Evolutionary conservation across 2,329 filamentous ascomycete genomes (phyloP), one percentile per base, ranked within the genome.

Genomic region (Aspergillus aculeatinus): DNA sequence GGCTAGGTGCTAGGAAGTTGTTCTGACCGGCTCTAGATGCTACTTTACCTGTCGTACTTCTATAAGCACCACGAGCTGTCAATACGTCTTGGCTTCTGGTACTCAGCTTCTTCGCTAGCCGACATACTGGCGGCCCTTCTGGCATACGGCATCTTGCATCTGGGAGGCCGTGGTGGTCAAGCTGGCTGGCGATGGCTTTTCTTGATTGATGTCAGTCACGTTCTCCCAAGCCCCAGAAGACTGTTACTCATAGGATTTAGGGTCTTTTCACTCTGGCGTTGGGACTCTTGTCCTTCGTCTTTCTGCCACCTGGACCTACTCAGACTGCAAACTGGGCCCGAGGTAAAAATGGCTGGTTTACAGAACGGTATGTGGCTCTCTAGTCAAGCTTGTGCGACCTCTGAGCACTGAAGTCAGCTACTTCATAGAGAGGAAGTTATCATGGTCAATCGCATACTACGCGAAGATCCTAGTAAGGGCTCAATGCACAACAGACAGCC

Each of bases 11-110:
- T n/a, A 2, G 23, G 48, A 35, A 10, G 16, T 12, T 6, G 39
- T 23, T 57, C 5, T 29, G 11, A 16, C 25, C 3, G 4, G 1
- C 3, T 14, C 9, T 7, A 70, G 63, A 62, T 69, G 27, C 67
- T 78, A 23, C 63, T 77, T 0, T 91, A 87, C 71, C 78, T 91
- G 4, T 86, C 83, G 4, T 91, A 91, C 70, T 92, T 87, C 69
- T 91, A 91, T 75, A 91, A 84, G 52, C 82, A 83, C 1, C 80
- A 80, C 51, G 89, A 91, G 70, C 78, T 91, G 0, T 86, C 88
- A 0, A 80, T 83, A 4, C 65, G 72, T 12, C 60, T 70, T 35
- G 62, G 69, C 9, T 70, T 68, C 55, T 70, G 65, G 56, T 71
- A 67, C 57, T 64, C 69, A 2, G 64, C 68, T 1, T 58, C 65